Conservation (phyloP, 129 eudicot genomes). For the Pulicaria dysenterica region DNA sequence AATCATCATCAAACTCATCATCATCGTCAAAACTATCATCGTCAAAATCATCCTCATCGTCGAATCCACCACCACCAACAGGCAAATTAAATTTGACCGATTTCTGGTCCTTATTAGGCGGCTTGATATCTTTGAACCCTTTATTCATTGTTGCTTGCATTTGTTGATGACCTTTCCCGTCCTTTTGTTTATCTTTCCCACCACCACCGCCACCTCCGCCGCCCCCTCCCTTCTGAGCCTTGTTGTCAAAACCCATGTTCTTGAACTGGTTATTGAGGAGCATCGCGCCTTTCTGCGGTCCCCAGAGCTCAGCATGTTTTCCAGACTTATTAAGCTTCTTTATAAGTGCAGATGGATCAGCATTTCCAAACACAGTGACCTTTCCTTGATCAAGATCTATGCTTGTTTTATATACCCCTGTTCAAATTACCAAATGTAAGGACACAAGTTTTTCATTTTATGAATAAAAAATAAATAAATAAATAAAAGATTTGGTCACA, state of each 20-base stretch:
- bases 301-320: slow-evolving; percentile 89
- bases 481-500: neutral
- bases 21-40: slow-evolving; percentile 60
- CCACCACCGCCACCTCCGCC: slow-evolving; percentile 26
- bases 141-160: slow-evolving; percentile 45
- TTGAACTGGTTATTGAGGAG: slow-evolving; percentile 50
- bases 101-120: slow-evolving; percentile 59
- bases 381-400: slow-evolving; percentile 83
- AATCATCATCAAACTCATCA: slow-evolving; percentile 56
- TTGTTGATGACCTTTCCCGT: slow-evolving; percentile 47
- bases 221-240: slow-evolving; percentile 47
- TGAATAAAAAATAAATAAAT: too few species aligned
- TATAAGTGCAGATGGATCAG: slow-evolving; percentile 66
- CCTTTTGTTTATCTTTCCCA: slow-evolving; percentile 56
- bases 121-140: slow-evolving; percentile 58
- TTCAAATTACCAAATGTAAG: neutral
- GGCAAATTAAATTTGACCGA: slow-evolving; percentile 73
- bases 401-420: slow-evolving; percentile 65
- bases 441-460: neutral
- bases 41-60: slow-evolving; percentile 39
- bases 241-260: slow-evolving; percentile 61
- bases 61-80: slow-evolving; percentile 38
- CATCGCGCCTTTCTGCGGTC: slow-evolving; percentile 49
- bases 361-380: slow-evolving; percentile 80
- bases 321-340: slow-evolving; percentile 77